Base-by-base conservation (phyloP, 1,139 yeast species). In the Nakaseomyces uthaithaninus region DNA sequence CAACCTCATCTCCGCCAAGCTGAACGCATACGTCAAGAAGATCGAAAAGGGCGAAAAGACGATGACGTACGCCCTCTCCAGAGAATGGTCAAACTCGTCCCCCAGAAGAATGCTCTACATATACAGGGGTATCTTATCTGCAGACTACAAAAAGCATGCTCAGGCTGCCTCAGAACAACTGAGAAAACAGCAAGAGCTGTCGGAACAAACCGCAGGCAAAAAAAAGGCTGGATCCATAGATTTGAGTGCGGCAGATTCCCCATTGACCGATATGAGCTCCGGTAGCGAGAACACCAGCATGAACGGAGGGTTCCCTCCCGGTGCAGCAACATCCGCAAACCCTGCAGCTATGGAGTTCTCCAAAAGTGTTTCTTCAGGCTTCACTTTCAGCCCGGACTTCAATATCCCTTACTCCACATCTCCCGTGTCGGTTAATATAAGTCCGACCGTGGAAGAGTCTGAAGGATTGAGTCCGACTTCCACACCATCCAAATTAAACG, bases 71-170 rank as follows among this genome's bases (percentile, higher is more conserved):
- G 85, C 91, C 18, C 65, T 83, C 39, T 78, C 86, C 2, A 72
- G 94, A 63, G 91, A 82, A 59, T 83, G 94, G 94, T 89, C 91
- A 3, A 89, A 80, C 59, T 85, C 89, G 12, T 77, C 85, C 4
- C 94, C 94, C 36, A 80, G 83, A 54, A 71, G 94, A 66, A 83
- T 83, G 94, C 86, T 83, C 27, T 83, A 83, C 54, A 87, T 81
- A 37, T 83, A 82, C 61, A 75, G 91, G 54, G 94, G 93, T 26
- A 65, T 80, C 33, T 66, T 82, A 47, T 75, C 91, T 23, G 71
- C 76, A 12, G 87, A 81, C 55, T 82, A 79, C 62, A 80, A 79
- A 52, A 61, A 76, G 33, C 84, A 78, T 54, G 87, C 82, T 10
- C 74, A 75, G 43, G 72, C 70, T 48, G 75, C 78, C 45, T 59